These are phyloP conservation scores for Wickerhamiella occidentalis DNA, from an alignment of 805 yeast species.

Conservation along the genomic window DNA sequence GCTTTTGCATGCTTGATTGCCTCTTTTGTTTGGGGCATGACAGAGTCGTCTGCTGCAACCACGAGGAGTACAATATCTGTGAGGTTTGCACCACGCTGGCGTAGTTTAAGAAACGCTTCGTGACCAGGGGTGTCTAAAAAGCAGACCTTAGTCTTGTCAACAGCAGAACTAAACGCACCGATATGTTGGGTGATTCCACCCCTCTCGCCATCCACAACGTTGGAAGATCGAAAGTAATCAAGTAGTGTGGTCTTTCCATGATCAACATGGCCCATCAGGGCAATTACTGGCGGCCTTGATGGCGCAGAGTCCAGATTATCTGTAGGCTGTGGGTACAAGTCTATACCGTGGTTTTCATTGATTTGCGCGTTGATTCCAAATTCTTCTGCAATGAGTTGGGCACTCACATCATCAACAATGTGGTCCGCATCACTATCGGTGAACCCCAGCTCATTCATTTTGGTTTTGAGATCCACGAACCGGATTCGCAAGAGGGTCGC, in stretches of 20 bases:
- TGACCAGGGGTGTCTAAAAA: constrained; percentile 97
- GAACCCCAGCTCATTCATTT: constrained; percentile 60
- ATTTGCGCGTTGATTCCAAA: constrained; percentile 52
- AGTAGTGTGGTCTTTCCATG: constrained; percentile 95
- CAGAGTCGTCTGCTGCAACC: constrained; percentile 95
- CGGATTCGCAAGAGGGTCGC: constrained; percentile 60
- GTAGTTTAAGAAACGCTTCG: constrained; percentile 90
- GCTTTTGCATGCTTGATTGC: constrained; percentile 86
- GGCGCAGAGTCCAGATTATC: constrained; percentile 37
- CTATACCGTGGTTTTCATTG: constrained; percentile 47
- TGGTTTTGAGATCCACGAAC: constrained; percentile 44
- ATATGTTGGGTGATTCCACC: constrained; percentile 98
- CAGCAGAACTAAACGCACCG: constrained; percentile 93
- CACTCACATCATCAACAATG: constrained; percentile 76
- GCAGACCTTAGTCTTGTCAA: constrained; percentile 74
- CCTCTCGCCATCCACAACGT: constrained; percentile 71
- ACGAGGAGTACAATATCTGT: constrained; percentile 89
- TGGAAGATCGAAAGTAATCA: constrained; percentile 73
- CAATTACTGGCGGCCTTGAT: constrained; percentile 83
- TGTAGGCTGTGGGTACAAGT: constrained; percentile 42
- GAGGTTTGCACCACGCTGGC: constrained; percentile 89
- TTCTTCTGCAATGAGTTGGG: constrained; percentile 78
- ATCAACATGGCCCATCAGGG: constrained; percentile 98
- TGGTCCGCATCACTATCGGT: constrained; percentile 55
- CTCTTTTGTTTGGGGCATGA: constrained; percentile 94